phyloP scores from a whole-genome alignment of 228 moss, liverwort and hornwort species.

The Sphagnum magellanicum region DNA sequence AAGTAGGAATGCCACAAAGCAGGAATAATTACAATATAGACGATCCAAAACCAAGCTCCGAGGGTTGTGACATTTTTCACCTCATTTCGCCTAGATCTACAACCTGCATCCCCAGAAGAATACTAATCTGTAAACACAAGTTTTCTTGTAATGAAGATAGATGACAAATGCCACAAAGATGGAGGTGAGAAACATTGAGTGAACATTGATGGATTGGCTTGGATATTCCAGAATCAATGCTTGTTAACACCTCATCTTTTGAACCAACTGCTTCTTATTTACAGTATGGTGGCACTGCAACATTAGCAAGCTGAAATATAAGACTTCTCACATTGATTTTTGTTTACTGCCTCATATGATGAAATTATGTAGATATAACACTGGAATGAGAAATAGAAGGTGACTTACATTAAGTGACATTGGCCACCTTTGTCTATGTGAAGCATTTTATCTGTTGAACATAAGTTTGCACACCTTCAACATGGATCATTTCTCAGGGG shows the following conservation, averaged over 20 bases:
- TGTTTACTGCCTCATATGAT: not conserved
- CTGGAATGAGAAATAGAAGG: slow-evolving; percentile 82
- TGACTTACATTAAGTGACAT: slow-evolving; percentile 69
- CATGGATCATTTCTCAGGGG: too few relatives aligned
- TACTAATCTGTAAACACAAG: not conserved
- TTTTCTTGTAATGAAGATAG: too few relatives aligned
- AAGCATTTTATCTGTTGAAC: not conserved
- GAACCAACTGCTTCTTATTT: too few relatives aligned
- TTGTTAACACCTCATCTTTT: slow-evolving; percentile 18
- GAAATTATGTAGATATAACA: slow-evolving; percentile 47
- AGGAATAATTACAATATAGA: too few relatives aligned
- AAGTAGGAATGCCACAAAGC: too few relatives aligned
- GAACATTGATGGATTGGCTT: slow-evolving; percentile 75
- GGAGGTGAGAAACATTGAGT: slow-evolving; percentile 63
- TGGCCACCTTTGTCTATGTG: slow-evolving; percentile 38
- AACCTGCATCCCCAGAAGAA: slow-evolving; percentile 23
- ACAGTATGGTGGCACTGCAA: too few relatives aligned
- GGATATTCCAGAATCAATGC: slow-evolving; percentile 85
- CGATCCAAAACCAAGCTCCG: too few relatives aligned
- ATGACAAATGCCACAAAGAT: too few relatives aligned
- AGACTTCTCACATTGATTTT: not conserved
- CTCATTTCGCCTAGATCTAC: slow-evolving; percentile 64
- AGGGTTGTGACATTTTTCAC: too few relatives aligned
- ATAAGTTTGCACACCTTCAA: too few relatives aligned
- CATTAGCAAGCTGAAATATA: not conserved